Evolutionary conservation across 148 eudicot genomes (phyloP).

Genomic region (Rhododendron ovatum): DNA sequence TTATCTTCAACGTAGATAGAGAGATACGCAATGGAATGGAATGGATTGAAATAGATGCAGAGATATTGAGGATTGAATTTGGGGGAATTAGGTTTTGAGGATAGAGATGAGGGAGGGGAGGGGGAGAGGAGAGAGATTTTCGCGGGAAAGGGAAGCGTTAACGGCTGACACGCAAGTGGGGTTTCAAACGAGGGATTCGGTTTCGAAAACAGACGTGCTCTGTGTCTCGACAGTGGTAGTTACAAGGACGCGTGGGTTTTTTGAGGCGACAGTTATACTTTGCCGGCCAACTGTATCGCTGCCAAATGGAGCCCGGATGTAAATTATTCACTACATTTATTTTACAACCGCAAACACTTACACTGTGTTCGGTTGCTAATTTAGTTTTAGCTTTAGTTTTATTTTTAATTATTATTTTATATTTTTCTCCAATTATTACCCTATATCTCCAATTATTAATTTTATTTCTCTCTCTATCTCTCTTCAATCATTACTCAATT

Average conservation of each 20-base stretch:
- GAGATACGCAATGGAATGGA: background rate
- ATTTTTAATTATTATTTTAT: too few relatives aligned
- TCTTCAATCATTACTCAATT: too few relatives aligned
- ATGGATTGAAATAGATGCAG: background rate
- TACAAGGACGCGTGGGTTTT: background rate
- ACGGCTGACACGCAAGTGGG: constrained; percentile 24
- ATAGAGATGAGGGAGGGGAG: background rate
- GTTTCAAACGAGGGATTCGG: constrained; percentile 8
- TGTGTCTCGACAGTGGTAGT: constrained; percentile 1
- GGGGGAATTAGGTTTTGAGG: background rate
- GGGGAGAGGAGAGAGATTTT: constrained; percentile 27
- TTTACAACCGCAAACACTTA: too few relatives aligned
- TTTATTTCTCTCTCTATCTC: too few relatives aligned
- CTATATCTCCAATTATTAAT: too few relatives aligned
- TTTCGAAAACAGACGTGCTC: constrained; percentile 22
- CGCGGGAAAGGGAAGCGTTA: constrained; percentile 35
- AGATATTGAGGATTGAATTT: background rate
- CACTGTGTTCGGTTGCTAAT: too few relatives aligned
- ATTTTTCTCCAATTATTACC: too few relatives aligned
- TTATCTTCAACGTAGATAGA: too few relatives aligned
- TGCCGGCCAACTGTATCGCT: background rate
- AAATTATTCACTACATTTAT: too few relatives aligned
- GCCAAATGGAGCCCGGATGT: too few relatives aligned
- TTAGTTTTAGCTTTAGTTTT: too few relatives aligned
- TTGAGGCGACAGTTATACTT: background rate